Percentiles rank a stretch among this genome's conserved stretches.
Evolutionary conservation across 805 yeast species (phyloP).

Genomic region (Wickerhamomyces ciferrii): DNA sequence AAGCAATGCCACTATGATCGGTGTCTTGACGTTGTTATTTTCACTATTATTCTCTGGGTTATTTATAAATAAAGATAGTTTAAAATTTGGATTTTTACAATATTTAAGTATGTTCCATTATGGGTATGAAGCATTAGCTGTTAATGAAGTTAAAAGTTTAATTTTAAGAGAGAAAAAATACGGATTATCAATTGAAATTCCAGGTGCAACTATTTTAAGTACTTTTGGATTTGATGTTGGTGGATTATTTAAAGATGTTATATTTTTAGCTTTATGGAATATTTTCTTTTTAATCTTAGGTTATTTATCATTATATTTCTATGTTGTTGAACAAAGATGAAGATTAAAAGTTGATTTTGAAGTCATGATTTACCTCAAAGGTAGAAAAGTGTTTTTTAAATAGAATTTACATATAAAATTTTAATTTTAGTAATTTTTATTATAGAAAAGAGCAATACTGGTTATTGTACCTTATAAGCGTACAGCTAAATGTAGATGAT

Average conservation of each 20-base stretch:
- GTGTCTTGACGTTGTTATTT: slow-evolving; percentile 77
- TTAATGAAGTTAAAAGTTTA: slow-evolving; percentile 87
- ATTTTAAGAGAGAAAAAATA: slow-evolving; percentile 83
- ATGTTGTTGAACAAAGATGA: slow-evolving; percentile 64
- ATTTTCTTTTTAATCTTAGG: slow-evolving; percentile 60
- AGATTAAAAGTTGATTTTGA: no score
- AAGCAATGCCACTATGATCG: slow-evolving; percentile 86
- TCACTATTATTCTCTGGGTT: slow-evolving; percentile 91
- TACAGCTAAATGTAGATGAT: no score
- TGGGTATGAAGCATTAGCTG: slow-evolving; percentile 88
- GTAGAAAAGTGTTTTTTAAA: no score
- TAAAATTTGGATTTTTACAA: slow-evolving; percentile 67
- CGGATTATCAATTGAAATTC: slow-evolving; percentile 91
- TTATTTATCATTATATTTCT: slow-evolving; percentile 65
- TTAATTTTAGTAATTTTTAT: no score
- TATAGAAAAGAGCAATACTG: no score
- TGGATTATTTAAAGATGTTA: slow-evolving; percentile 64
- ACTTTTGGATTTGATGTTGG: slow-evolving; percentile 91
- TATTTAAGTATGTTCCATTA: slow-evolving; percentile 90
- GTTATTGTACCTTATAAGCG: no score
- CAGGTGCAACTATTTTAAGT: slow-evolving; percentile 94
- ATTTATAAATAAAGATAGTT: slow-evolving; percentile 74
- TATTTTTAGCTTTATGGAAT: slow-evolving; percentile 53
- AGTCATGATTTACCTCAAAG: no score
- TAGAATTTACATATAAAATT: no score